Evolutionary conservation across 805 yeast species (phyloP).

Genomic region (Teunomyces atbi): DNA sequence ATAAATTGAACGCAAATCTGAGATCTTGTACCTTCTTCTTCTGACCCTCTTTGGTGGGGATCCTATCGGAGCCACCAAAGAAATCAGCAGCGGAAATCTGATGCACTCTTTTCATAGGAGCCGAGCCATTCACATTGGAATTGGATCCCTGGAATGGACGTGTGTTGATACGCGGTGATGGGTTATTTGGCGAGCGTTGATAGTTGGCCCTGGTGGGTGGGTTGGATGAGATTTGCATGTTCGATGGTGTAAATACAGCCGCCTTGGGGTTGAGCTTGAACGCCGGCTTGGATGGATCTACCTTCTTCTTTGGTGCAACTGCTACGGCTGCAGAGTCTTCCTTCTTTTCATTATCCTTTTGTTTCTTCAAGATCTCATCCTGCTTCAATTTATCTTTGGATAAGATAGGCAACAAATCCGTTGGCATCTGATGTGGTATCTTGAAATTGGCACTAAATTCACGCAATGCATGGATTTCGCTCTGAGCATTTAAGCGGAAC

Average conservation of each 20-base stretch:
- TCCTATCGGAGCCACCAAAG: constrained; percentile 38
- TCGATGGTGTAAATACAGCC: constrained; percentile 58
- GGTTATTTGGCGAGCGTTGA: constrained; percentile 25
- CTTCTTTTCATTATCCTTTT: constrained; percentile 12
- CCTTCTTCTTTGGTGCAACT: constrained; percentile 39
- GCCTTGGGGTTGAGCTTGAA: constrained; percentile 73
- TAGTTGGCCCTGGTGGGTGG: constrained; percentile 23
- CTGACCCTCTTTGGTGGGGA: constrained; percentile 40
- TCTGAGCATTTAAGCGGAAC: constrained; percentile 49
- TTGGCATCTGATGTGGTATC: constrained; percentile 59
- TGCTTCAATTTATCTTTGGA: constrained; percentile 67
- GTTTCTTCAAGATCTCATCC: constrained; percentile 53
- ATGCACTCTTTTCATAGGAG: constrained; percentile 18
- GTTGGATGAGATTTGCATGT: constrained; percentile 25
- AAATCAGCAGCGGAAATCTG: constrained; percentile 42
- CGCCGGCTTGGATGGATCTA: constrained; percentile 58
- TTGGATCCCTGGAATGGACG: constrained; percentile 29
- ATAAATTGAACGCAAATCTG: constrained; percentile 49
- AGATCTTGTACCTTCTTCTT: constrained; percentile 36
- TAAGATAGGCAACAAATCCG: constrained; percentile 65
- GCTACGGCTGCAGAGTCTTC: constrained; percentile 7
- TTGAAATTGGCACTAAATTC: constrained; percentile 82
- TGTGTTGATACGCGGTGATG: constrained; percentile 35
- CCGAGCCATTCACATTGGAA: constrained; percentile 13
- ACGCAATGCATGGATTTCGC: constrained; percentile 66